A percentile compares a stretch with the other conserved stretches of the same genome.
phyloP scores from a whole-genome alignment of 164 flowering plant genomes.

The Santalum album region DNA sequence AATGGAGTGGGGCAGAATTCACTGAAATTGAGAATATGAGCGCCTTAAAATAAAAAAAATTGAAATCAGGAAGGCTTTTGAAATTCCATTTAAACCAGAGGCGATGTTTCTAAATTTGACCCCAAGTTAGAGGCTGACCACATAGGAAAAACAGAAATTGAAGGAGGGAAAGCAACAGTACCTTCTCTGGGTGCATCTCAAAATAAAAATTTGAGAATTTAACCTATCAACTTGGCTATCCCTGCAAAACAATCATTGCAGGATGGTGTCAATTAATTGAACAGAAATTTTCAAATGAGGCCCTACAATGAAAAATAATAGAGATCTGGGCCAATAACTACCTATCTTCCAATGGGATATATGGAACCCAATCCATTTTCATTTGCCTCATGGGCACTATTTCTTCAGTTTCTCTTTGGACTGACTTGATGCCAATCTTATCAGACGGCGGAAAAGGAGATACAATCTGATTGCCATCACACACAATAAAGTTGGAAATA shows the following conservation, averaged over 20 bases:
- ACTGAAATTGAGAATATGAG: no score
- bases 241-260: constrained; percentile 31
- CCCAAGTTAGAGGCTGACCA: no score
- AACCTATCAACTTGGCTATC: constrained; percentile 71
- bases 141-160: background rate
- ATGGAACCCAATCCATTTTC: constrained; percentile 99
- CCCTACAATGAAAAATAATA: background rate
- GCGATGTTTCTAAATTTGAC: no score
- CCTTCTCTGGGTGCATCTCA: constrained; percentile 95
- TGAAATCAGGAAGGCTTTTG: no score
- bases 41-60: no score
- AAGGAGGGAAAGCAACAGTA: constrained; percentile 12
- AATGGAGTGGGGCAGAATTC: no score
- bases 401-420: constrained; percentile 90
- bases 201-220: constrained; percentile 66
- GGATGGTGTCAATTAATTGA: background rate
- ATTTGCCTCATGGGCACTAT: constrained; percentile 92
- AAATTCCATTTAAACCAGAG: no score
- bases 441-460: constrained; percentile 94
- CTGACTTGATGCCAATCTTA: constrained; percentile 92
- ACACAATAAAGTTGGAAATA: background rate
- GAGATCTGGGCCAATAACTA: constrained; percentile 7
- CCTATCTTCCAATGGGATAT: constrained; percentile 84
- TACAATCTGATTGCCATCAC: constrained; percentile 44
- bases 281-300: no score